Conservation (phyloP, 257 asterid genomes). For the Oldenlandia corymbosa region DNA sequence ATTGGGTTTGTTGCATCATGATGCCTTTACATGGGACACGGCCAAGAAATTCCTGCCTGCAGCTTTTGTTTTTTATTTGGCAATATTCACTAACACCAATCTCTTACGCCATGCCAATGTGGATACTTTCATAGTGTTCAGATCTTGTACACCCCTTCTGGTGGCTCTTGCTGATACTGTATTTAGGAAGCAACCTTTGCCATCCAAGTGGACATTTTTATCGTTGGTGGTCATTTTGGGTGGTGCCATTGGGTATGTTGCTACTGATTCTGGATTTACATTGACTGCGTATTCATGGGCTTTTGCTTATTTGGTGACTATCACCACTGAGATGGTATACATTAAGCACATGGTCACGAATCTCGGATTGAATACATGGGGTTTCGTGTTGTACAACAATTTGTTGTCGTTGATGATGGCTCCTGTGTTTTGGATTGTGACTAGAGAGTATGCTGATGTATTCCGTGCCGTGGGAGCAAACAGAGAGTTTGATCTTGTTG, state of each 20-base stretch:
- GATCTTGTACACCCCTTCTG: slow-evolving; percentile 77
- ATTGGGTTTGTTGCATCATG: slow-evolving; percentile 73
- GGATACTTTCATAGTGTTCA: slow-evolving; percentile 84
- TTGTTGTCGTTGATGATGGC: slow-evolving; percentile 89
- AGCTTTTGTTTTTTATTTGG: slow-evolving; percentile 76
- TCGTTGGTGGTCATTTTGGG: slow-evolving; percentile 61
- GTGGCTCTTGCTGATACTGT: slow-evolving; percentile 89
- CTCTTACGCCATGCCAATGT: slow-evolving; percentile 95
- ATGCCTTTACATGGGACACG: slow-evolving; percentile 56
- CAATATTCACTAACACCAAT: slow-evolving; percentile 88
- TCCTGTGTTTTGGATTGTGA: slow-evolving; percentile 76
- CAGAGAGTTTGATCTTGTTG: slow-evolving; percentile 48
- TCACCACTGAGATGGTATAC: slow-evolving; percentile 97
- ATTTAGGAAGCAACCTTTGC: slow-evolving; percentile 76
- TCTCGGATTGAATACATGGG: slow-evolving; percentile 95
- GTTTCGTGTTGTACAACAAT: slow-evolving; percentile 82
- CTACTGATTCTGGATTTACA: slow-evolving; percentile 76
- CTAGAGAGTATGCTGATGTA: slow-evolving; percentile 85
- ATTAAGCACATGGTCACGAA: slow-evolving; percentile 97
- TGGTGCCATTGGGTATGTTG: slow-evolving; percentile 86
- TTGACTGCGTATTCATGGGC: slow-evolving; percentile 97
- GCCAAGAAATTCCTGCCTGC: slow-evolving; percentile 96
- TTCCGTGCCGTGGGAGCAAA: slow-evolving; percentile 47
- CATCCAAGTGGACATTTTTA: slow-evolving; percentile 72
- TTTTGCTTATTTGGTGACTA: slow-evolving; percentile 78